Evolutionary conservation across 192 early-diverging fungal species (phyloP).

Genomic region (Phlyctochytrium arcticum): DNA sequence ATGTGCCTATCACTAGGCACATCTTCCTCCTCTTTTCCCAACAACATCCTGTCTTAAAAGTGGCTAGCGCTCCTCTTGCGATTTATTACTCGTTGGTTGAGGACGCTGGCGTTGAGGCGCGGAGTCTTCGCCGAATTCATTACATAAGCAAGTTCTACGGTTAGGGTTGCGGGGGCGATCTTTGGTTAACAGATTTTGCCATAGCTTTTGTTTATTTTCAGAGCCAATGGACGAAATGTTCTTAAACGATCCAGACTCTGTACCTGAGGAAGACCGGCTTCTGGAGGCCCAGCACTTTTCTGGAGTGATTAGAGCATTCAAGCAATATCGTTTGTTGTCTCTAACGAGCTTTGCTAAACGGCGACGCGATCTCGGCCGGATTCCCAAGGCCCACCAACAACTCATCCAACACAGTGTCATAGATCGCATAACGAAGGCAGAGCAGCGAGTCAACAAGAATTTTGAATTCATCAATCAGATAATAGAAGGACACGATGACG

Average conservation of each 20-base stretch:
- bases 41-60: slow-evolving; percentile 2
- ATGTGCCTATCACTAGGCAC: slow-evolving; percentile 66
- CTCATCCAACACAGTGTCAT: slow-evolving; percentile 11
- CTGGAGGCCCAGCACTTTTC: slow-evolving; percentile 24
- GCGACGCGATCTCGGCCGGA: slow-evolving; percentile 25
- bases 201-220: no score
- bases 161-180: no score
- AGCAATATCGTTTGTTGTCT: slow-evolving; percentile 31
- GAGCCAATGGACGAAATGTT: no score
- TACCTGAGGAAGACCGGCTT: slow-evolving; percentile 4
- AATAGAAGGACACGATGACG: slow-evolving; percentile 18
- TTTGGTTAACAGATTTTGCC: no score
- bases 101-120: no score
- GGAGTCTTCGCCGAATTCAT: no score
- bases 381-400: slow-evolving; percentile 12
- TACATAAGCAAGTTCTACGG: no score
- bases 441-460: slow-evolving; percentile 22
- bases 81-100: no score
- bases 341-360: slow-evolving; percentile 32
- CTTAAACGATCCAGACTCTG: slow-evolving; percentile 1
- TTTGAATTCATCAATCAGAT: slow-evolving; percentile 14
- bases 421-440: slow-evolving; percentile 15
- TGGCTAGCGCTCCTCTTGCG: no score
- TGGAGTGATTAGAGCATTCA: slow-evolving; percentile 34
- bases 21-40: slow-evolving; percentile 29